Conservation (phyloP, 257 asterid species). For the Przewalskia tangutica region DNA sequence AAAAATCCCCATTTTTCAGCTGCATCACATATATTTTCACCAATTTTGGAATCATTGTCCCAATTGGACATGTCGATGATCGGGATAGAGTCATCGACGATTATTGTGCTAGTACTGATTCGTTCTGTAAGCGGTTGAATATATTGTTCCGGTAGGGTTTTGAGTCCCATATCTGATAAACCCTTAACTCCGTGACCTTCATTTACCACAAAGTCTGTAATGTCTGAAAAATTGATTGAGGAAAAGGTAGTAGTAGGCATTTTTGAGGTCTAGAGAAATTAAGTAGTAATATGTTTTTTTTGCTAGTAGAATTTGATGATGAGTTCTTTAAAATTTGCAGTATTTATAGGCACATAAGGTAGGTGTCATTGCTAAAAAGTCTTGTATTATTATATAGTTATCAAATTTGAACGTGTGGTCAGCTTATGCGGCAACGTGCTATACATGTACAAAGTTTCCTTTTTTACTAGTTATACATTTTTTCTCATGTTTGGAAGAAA, state of each 20-base stretch:
- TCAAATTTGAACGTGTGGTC: not conserved
- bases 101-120: not conserved
- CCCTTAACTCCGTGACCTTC: slow-evolving; percentile 2
- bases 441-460: not conserved
- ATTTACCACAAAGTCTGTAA: not conserved
- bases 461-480: not conserved
- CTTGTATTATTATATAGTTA: no score
- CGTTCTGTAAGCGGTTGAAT: not conserved
- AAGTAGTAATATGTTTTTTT: no score
- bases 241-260: not conserved
- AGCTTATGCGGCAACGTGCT: not conserved
- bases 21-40: not conserved
- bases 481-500: not conserved
- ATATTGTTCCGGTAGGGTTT: not conserved
- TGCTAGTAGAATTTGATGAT: not conserved
- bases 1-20: not conserved
- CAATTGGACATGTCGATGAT: not conserved
- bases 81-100: not conserved
- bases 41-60: not conserved
- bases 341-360: not conserved
- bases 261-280: not conserved
- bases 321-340: not conserved
- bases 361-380: not conserved
- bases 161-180: not conserved
- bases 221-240: not conserved